Conservation (phyloP, 305 asterid species). For the Withania somnifera region DNA sequence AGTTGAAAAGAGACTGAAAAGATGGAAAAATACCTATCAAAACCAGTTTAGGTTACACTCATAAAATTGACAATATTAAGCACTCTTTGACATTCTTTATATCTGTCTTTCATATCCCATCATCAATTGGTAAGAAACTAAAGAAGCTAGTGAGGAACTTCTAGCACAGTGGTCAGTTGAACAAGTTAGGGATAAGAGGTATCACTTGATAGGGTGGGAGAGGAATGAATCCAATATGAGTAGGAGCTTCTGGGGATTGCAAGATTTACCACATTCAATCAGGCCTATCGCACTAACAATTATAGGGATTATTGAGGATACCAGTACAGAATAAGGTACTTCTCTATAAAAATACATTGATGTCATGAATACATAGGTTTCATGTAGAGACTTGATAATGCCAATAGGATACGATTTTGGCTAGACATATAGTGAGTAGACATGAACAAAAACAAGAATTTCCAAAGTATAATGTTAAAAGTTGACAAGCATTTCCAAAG, state of each 20-base stretch:
- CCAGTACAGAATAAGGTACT: neutral
- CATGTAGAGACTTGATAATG: neutral
- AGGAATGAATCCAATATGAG: neutral
- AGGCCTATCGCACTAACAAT: neutral
- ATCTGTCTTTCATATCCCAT: neutral
- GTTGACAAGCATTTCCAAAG: neutral
- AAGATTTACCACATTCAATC: neutral
- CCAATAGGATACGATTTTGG: neutral
- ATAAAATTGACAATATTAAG: neutral
- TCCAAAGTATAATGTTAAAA: neutral
- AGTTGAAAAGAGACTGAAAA: neutral
- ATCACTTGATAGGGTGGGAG: neutral
- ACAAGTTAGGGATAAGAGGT: neutral
- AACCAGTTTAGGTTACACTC: neutral
- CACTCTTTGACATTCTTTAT: neutral
- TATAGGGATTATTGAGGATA: neutral
- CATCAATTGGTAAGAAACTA: neutral
- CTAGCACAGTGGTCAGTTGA: neutral
- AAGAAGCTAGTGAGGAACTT: neutral
- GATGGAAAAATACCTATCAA: neutral
- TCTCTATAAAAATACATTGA: neutral
- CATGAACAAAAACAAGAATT: neutral
- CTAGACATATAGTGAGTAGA: neutral
- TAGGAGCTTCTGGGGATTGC: neutral
- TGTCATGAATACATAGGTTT: neutral